Percentiles rank a stretch among this genome's conserved stretches.
phyloP scores from a whole-genome alignment of 2,329 filamentous ascomycete genomes.

The Thelonectria blattea region DNA sequence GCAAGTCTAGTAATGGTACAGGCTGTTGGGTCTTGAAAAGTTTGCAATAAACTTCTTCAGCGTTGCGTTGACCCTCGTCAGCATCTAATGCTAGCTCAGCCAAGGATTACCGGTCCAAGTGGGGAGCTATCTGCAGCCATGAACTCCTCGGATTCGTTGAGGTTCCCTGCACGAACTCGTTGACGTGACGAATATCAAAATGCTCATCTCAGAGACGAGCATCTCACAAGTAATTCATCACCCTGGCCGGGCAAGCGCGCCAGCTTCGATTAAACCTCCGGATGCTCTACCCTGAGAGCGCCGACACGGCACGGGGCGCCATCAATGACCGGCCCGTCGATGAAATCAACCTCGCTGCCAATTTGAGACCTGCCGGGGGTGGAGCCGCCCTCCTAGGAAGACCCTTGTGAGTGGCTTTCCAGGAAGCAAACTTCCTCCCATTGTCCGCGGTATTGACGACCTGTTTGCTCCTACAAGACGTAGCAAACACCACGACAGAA shows the following conservation, averaged over 20 bases:
- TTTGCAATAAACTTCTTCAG: constrained; percentile 26
- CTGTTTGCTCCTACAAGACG: not conserved
- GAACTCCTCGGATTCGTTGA: constrained; percentile 11
- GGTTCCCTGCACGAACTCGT: not conserved
- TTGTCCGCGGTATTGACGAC: constrained; percentile 10
- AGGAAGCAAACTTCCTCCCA: constrained; percentile 24
- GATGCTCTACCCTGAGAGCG: constrained; percentile 11
- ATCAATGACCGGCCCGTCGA: constrained; percentile 6
- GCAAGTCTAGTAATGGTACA: constrained; percentile 5
- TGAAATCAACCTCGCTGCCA: constrained; percentile 5
- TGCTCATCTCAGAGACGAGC: not conserved
- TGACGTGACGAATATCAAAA: no score
- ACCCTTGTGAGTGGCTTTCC: constrained; percentile 28
- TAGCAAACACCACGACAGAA: constrained; percentile 1
- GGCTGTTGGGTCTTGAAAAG: constrained; percentile 20
- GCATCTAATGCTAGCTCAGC: constrained; percentile 9
- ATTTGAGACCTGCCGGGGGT: constrained; percentile 15
- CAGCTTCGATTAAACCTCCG: constrained; percentile 6
- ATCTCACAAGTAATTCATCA: not conserved
- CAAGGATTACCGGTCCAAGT: constrained; percentile 18
- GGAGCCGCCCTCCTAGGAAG: constrained; percentile 11
- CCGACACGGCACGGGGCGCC: constrained; percentile 25
- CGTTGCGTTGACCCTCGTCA: constrained; percentile 16
- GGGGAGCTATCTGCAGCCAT: constrained; percentile 23
- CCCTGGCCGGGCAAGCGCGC: constrained; percentile 1